Percentiles rank a stretch among this genome's conserved stretches.
phyloP scores from a whole-genome alignment of 495 filamentous ascomycete species.

The Penicillium cosmopolitanum region DNA sequence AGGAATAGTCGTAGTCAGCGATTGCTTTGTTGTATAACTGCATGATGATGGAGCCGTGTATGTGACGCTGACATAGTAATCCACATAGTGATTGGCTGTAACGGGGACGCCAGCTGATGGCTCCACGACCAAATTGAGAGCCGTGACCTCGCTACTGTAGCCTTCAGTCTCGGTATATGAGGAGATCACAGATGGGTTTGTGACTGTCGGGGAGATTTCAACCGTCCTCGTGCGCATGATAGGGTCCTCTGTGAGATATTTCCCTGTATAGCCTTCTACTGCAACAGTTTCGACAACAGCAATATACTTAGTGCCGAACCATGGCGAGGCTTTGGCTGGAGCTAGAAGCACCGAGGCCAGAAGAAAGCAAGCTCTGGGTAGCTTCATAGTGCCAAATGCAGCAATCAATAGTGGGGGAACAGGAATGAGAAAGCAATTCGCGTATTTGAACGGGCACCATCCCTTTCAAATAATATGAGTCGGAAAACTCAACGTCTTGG shows the following conservation, averaged over 20 bases:
- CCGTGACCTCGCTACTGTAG: conserved; percentile 15
- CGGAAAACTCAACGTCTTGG: neutral
- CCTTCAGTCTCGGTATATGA: conserved; percentile 11
- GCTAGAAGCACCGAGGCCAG: neutral
- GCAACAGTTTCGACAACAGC: conserved; percentile 11
- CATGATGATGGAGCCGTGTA: conserved; percentile 37
- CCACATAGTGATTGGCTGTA: conserved; percentile 16
- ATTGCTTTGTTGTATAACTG: conserved; percentile 18
- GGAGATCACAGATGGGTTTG: conserved; percentile 10
- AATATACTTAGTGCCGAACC: conserved; percentile 23
- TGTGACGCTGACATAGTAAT: conserved; percentile 30
- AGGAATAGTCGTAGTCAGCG: conserved; percentile 22
- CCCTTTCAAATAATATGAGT: neutral
- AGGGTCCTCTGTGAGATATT: conserved; percentile 14
- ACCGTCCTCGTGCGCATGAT: conserved; percentile 8
- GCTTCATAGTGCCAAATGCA: conserved; percentile 9
- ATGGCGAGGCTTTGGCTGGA: conserved; percentile 14
- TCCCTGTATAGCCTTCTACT: conserved; percentile 11
- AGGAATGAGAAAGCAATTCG: neutral
- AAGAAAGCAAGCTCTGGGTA: neutral
- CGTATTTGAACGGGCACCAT: neutral
- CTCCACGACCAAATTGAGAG: conserved; percentile 18
- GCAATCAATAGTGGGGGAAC: neutral
- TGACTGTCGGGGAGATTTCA: conserved; percentile 14
- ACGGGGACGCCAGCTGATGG: conserved; percentile 17